Evolutionary conservation across 257 asterid genomes (phyloP), one percentile per base, ranked within the genome.

Genomic region (Scutellaria galericulata): DNA sequence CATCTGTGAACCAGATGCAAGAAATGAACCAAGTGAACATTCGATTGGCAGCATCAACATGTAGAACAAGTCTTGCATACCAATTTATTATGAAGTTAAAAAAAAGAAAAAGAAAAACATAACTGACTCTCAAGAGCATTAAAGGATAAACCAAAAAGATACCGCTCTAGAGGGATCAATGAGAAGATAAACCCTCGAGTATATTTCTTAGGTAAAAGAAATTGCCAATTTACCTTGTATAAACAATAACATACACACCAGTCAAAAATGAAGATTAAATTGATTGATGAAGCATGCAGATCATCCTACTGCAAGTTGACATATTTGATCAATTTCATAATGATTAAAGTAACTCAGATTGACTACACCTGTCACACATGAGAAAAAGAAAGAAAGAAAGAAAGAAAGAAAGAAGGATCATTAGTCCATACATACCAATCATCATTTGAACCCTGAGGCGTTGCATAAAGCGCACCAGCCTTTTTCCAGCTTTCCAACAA

Each of bases 371-470:
- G 13, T 31, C 48, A 58, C 24, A 6, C 7, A 3, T 13, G 24
- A 12, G 14, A 9, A 5, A 45, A 66, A 9, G 39, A 35, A 72
- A 20, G 14, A 35, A 24, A 35, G 39, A 35, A 72, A 20, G 14
- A 35, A 24, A 35, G 5, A 27, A 27, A 56, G 11, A 8, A 39
- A 54, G 7, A 59, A 57, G 18, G 22, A 15, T n/a, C 9, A 14
- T 14, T 24, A 55, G 42, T 10, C 47, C 44, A 8, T 14, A 35
- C 47, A 65, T 90, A 94, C 99, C 99, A 90, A 78, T 95, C 99
- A 81, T 95, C 99, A 66, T 90, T 92, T 56, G 99, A 92, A 79
- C 98, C 99, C 46, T 56, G 83, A 41, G 97, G 99, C 42, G 98
- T 95, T 3, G 89, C 80, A 75, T 92, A 95, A 53, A 92, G 92